Evolutionary conservation across 306 rosid species (phyloP), one percentile per base, ranked within the genome.

Genomic region (Sindora glabra): DNA sequence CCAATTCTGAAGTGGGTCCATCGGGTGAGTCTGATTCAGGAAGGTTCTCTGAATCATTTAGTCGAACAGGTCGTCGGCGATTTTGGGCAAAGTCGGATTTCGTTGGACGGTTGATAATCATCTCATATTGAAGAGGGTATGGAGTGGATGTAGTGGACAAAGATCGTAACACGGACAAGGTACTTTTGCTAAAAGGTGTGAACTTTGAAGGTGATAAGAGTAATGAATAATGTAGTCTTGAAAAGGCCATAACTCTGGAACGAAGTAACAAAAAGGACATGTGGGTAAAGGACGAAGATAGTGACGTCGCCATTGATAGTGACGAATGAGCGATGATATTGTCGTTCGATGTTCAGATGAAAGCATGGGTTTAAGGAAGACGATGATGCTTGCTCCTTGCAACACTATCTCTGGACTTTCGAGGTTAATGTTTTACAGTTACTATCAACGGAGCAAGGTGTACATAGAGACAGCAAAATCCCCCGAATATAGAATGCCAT

Each of bases 91-190:
- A 71, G 8, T 72, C 65, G 14, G 89, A 68, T 32, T 79, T 72
- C 6, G 77, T 51, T 1, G 94, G 96, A 52, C 86, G 95, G 69
- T 56, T 79, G 78, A 91, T 63, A 41, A 87, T 85, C 58, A 87
- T 39, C n/a, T 91, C 96, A 74, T 91, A 91, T 5, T 91, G 95
- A 21, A 91, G 97, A 2, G 97, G 97, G 69, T 73, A 91, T 0
- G 65, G 83, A 5, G 97, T 78, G 40, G 77, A 71, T 1, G 56
- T 71, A 53, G 91, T 78, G 17, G 86, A 82, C 33, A 83, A 71
- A 10, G 53, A 30, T 2, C 61, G 73, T 14, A 64, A 50, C 9
- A 53, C 17, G 13, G 63, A 51, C 41, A 33, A 40, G 7, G 8
- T 3, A 36, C 52, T 26, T 32, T 56, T 57, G 67, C 10, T 11